Percentiles rank a stretch among this genome's conserved stretches.
Conservation (phyloP, 805 yeast genomes). For the Jamesozyma jinghongensis region DNA sequence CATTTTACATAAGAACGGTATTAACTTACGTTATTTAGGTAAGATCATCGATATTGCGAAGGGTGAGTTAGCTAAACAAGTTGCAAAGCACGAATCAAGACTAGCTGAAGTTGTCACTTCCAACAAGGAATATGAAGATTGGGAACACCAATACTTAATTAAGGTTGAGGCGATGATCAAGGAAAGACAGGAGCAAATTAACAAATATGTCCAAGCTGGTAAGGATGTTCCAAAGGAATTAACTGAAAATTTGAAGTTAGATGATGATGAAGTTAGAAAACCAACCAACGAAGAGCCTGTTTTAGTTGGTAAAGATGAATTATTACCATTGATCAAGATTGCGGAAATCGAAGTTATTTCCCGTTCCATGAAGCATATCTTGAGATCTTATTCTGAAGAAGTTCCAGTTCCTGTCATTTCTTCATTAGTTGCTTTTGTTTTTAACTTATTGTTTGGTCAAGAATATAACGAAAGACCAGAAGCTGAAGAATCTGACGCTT, state of each 20-base stretch:
- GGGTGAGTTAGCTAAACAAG: constrained; percentile 18
- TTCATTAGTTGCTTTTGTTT: constrained; percentile 55
- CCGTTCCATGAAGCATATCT: constrained; percentile 67
- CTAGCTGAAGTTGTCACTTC: constrained; percentile 19
- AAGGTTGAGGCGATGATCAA: constrained; percentile 27
- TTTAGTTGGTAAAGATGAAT: constrained; percentile 30
- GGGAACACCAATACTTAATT: constrained; percentile 25
- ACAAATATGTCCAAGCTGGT: constrained; percentile 26
- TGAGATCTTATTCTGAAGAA: constrained; percentile 39
- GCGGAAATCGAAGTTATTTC: constrained; percentile 60
- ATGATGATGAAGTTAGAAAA: constrained; percentile 28
- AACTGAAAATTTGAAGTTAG: constrained; percentile 26
- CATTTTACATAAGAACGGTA: constrained; percentile 69
- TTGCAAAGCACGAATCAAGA: constrained; percentile 14
- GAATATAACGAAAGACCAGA: constrained; percentile 35
- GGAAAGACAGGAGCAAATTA: constrained; percentile 30
- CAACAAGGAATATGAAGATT: constrained; percentile 28
- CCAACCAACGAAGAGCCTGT: constrained; percentile 30
- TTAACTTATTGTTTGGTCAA: constrained; percentile 58
- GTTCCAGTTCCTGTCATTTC: constrained; percentile 51
- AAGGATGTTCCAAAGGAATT: constrained; percentile 31
- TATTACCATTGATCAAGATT: constrained; percentile 40
- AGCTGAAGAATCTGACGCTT: constrained; percentile 36
- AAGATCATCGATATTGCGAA: constrained; percentile 30
- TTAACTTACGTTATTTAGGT: constrained; percentile 85